These are phyloP conservation scores for Tolypocladium ophioglossoides DNA, from an alignment of 2,329 filamentous ascomycete species.

Conservation along the genomic window DNA sequence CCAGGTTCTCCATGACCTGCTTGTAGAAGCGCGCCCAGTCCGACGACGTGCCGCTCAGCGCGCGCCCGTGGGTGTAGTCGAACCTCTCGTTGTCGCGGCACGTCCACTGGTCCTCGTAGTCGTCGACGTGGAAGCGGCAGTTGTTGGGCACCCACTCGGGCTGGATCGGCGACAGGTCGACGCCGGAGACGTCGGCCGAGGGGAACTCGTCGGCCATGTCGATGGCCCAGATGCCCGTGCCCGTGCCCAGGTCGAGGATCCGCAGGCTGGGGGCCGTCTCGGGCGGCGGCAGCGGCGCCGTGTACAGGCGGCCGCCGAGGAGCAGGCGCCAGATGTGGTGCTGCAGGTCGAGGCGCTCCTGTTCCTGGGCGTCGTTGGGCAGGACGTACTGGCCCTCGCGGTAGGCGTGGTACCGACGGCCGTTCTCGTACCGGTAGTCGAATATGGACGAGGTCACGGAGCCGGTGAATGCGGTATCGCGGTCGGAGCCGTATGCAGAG, in stretches of 20 bases:
- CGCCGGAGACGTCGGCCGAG: slow-evolving; percentile 27
- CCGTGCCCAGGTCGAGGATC: slow-evolving; percentile 48
- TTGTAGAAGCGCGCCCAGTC: slow-evolving; percentile 21
- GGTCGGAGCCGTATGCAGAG: slow-evolving; percentile 23
- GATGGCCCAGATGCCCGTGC: slow-evolving; percentile 51
- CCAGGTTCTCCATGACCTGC: slow-evolving; percentile 16
- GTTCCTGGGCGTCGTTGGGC: slow-evolving; percentile 43
- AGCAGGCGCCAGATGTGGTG: slow-evolving; percentile 41
- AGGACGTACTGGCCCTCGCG: slow-evolving; percentile 30
- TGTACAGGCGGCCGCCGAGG: slow-evolving; percentile 31
- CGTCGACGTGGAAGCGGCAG: slow-evolving; percentile 55
- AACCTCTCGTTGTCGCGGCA: slow-evolving; percentile 25
- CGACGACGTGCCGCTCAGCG: slow-evolving; percentile 20
- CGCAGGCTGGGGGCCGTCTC: slow-evolving; percentile 14
- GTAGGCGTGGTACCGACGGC: slow-evolving; percentile 36
- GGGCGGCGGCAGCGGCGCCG: slow-evolving; percentile 28
- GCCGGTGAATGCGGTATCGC: slow-evolving; percentile 17
- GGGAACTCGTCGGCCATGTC: slow-evolving; percentile 41
- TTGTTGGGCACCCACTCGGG: slow-evolving; percentile 49
- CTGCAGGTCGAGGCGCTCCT: slow-evolving; percentile 43
- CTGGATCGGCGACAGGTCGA: slow-evolving; percentile 49
- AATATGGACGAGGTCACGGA: slow-evolving; percentile 31
- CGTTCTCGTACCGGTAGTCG: slow-evolving; percentile 35
- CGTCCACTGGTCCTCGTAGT: slow-evolving; percentile 43
- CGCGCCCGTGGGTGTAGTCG: slow-evolving; percentile 23